These are phyloP conservation scores for Acacia crassicarpa DNA, from an alignment of 306 rosid species.

Conservation along the genomic window DNA sequence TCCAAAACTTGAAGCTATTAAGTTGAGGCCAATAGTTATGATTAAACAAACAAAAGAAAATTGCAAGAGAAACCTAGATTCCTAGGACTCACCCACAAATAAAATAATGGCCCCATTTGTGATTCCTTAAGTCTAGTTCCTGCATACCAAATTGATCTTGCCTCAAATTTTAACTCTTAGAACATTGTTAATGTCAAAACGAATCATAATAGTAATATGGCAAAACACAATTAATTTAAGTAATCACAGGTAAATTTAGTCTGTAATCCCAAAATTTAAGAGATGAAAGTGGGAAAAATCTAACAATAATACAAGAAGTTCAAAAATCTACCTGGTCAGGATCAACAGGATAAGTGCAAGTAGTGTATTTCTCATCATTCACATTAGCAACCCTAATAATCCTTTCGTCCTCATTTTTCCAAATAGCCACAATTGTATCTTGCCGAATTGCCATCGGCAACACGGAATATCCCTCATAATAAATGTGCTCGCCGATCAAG, in stretches of 20 bases:
- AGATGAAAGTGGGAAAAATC: background rate
- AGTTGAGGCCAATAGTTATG: background rate
- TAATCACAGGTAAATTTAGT: no score
- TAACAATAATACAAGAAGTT: background rate
- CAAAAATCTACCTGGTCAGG: slow-evolving; percentile 56
- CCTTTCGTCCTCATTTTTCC: slow-evolving; percentile 41
- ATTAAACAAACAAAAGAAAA: background rate
- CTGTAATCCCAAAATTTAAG: no score
- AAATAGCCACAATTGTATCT: slow-evolving; percentile 63
- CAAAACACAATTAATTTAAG: no score
- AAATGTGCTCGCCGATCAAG: slow-evolving; percentile 82
- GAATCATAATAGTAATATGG: no score
- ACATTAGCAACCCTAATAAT: slow-evolving; percentile 63
- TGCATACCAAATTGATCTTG: no score
- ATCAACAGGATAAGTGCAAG: slow-evolving; percentile 66
- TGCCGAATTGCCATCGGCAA: slow-evolving; percentile 84
- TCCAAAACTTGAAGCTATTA: background rate
- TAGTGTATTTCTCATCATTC: slow-evolving; percentile 45
- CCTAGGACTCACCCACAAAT: slow-evolving; percentile 63
- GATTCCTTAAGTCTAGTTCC: slow-evolving; percentile 60
- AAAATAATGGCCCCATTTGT: slow-evolving; percentile 83
- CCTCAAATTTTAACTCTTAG: no score
- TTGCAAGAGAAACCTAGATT: background rate
- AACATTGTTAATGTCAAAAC: no score
- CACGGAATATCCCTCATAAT: slow-evolving; percentile 81